Base-by-base conservation (phyloP, 1,139 yeast species). In the Ogataea hybrid region DNA sequence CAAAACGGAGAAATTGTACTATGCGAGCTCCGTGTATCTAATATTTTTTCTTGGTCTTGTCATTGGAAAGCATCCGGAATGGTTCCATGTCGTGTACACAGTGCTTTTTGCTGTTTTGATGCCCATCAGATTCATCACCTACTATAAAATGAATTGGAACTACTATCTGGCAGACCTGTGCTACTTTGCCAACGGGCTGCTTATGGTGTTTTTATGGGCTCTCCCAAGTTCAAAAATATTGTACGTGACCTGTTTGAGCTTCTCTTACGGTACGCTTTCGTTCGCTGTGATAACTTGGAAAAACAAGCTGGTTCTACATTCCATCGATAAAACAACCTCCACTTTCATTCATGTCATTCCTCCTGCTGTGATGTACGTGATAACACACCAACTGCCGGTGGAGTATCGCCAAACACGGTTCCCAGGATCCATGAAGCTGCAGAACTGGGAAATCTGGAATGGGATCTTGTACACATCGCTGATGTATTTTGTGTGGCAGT, bases 231-330 rank as follows among this genome's bases (percentile, higher is more conserved):
- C 95, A 1, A 71, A 73, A 33, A 73, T 81, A 43, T 68, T 92
- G 31, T 90, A 84, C 63, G 78, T 87, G 20, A 75, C 92, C 8
- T 89, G 94, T 52, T 90, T 87, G 64, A 84, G 96, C 11, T 77
- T 92, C 46, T 76, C 95, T 2, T 81, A 84, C 69, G 97, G 97
- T 1, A 87, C 97, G 0, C 67, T 92, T 41, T 78, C 96, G 8
- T 90, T 88, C 76, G 97, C 97, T 0, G 96, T 92, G 15, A 82
- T 90, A 29, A 87, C 97, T 0, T 92, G 98, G 98, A 74, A 96
- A 56, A 92, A 92, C 61, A 89, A 96, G 7, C 71, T 92, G 44
- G 97, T 92, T 7, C 71, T 92, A 37, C 98, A 92, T 59, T 84
- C 94, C 14, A 77, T 92, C 49, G 97, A 90, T 51, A 90, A 92